phyloP scores from a whole-genome alignment of 2,329 filamentous ascomycete genomes.

The Xylariaceae sp. region DNA sequence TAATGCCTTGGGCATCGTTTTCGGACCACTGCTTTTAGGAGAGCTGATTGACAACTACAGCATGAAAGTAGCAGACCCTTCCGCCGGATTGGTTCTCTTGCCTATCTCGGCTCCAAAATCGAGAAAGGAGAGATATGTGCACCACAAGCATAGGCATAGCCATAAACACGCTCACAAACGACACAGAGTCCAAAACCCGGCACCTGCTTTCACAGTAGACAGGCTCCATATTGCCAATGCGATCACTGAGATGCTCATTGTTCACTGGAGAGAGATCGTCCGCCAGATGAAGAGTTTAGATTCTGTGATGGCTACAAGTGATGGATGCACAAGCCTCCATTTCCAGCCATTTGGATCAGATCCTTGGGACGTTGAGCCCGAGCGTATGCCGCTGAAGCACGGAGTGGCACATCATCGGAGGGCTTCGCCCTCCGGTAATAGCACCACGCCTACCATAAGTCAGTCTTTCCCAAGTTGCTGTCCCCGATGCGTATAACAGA shows the following conservation, averaged over 20 bases:
- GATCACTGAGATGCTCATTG: constrained; percentile 62
- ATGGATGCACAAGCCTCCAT: no score
- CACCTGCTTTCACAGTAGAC: constrained; percentile 39
- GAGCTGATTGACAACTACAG: constrained; percentile 51
- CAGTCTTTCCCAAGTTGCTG: no score
- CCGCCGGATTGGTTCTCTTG: constrained; percentile 40
- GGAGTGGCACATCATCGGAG: no score
- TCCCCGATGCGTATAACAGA: no score
- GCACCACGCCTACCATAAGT: no score
- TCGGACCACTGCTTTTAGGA: constrained; percentile 61
- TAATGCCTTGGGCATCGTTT: constrained; percentile 57
- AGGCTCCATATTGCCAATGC: constrained; percentile 56
- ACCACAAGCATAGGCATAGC: constrained; percentile 3
- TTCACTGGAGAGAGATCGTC: constrained; percentile 62
- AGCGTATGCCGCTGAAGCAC: no score
- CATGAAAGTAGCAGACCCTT: constrained; percentile 42
- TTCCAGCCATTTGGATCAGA: no score
- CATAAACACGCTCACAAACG: neutral
- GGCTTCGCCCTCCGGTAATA: no score
- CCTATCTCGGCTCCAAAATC: constrained; percentile 42
- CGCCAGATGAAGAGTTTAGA: constrained; percentile 52
- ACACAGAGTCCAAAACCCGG: constrained; percentile 17
- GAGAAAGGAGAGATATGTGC: constrained; percentile 38
- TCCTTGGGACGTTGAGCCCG: no score
- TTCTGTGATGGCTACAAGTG: constrained; percentile 28